Conservation (phyloP, 441 rosid species). For the Erodium texanum region DNA sequence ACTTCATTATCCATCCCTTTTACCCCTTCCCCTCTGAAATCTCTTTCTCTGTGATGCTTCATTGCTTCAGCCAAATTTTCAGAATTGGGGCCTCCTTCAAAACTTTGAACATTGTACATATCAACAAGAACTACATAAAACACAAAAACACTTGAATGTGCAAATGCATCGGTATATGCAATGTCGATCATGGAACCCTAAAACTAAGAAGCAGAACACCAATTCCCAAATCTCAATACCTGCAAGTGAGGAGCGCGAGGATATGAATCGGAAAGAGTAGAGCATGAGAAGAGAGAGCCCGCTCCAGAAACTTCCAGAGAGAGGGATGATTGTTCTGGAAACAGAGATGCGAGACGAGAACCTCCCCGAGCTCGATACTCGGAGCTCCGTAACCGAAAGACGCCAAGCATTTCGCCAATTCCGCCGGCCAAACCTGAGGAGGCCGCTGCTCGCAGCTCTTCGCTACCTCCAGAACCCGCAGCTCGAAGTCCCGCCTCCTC, state of each 20-base stretch:
- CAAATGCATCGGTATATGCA: not conserved
- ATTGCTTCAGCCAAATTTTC: not conserved
- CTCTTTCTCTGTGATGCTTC: not conserved
- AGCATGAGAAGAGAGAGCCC: constrained; percentile 32
- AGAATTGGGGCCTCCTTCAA: not conserved
- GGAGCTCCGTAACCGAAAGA: constrained; percentile 20
- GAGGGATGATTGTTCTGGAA: constrained; percentile 36
- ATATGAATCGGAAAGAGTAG: constrained; percentile 42
- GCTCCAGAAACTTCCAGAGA: constrained; percentile 51
- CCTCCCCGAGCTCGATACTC: constrained; percentile 34
- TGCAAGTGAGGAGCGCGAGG: constrained; percentile 45
- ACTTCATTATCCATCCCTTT: too few species aligned
- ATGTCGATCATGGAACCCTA: not conserved
- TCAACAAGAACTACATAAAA: not conserved
- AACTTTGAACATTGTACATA: not conserved
- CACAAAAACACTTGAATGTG: not conserved
- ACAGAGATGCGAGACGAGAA: constrained; percentile 36
- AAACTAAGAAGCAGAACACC: not conserved
- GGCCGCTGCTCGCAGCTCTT: constrained; percentile 23
- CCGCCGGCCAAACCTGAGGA: constrained; percentile 30
- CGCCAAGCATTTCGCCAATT: constrained; percentile 28
- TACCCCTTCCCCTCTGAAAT: too few species aligned
- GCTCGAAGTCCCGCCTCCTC: constrained; percentile 8
- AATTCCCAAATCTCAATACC: constrained; percentile 17
- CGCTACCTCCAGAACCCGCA: constrained; percentile 18